phyloP scores from a whole-genome alignment of 441 rosid species.

The Erysimum cheiri region DNA sequence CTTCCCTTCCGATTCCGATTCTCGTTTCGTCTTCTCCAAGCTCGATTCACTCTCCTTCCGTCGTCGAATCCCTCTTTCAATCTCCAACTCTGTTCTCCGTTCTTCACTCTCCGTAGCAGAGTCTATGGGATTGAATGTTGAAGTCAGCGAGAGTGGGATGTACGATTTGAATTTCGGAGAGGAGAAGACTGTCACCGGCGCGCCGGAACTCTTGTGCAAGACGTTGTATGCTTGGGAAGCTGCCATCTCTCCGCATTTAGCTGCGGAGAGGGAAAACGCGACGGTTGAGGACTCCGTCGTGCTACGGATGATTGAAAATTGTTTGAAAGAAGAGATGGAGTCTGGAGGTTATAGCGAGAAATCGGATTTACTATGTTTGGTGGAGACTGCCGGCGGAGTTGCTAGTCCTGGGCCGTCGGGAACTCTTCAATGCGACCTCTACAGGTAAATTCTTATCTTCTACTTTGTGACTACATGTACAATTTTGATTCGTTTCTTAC shows the following conservation, averaged over 20 bases:
- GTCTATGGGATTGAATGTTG: conserved; percentile 29
- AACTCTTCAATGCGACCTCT: conserved; percentile 88
- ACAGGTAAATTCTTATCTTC: conserved; percentile 53
- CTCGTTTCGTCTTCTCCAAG: conserved; percentile 71
- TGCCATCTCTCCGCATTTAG: conserved; percentile 94
- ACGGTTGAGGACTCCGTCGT: conserved; percentile 56
- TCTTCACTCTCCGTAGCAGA: conserved; percentile 66
- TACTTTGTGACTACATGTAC: not conserved
- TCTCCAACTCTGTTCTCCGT: conserved; percentile 62
- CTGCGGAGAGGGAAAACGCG: conserved; percentile 75
- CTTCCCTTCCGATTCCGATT: conserved; percentile 89
- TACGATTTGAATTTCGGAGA: conserved; percentile 56
- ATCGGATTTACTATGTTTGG: conserved; percentile 58
- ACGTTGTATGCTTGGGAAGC: conserved; percentile 89
- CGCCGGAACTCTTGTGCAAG: conserved; percentile 61
- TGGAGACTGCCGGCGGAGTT: conserved; percentile 96
- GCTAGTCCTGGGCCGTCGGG: conserved; percentile 95
- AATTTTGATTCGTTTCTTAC: not conserved
- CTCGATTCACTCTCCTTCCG: conserved; percentile 66
- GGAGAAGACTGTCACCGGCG: conserved; percentile 46
- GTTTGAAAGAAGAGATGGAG: conserved; percentile 53
- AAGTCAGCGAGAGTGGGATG: conserved; percentile 46
- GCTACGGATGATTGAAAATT: conserved; percentile 52
- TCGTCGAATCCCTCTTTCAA: conserved; percentile 44
- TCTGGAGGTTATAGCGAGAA: conserved; percentile 28